Base-by-base conservation (phyloP, 345 rosid species). In the Aquilaria malaccensis region DNA sequence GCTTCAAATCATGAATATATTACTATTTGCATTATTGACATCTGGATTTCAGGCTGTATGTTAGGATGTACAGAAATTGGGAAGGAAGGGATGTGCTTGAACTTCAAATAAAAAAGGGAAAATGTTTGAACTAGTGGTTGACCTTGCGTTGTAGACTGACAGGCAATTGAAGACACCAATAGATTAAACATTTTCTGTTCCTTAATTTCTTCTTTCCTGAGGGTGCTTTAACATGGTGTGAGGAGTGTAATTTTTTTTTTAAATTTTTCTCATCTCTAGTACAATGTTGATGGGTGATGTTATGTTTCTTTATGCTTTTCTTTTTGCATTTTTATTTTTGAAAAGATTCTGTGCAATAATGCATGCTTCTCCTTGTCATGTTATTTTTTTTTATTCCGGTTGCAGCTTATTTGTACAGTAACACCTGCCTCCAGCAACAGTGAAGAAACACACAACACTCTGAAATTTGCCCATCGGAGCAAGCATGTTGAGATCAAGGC, bases 381-480 rank as follows among this genome's bases (percentile, higher is more conserved):
- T 31, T 22, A 22, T 22, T 45, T 64, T 52, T 60, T 66, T 64
- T 53, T 32, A 41, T 65, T 53, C 46, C 52, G 52, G 13, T 58
- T 72, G 74, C 63, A 86, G 92, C 83, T 86, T 58, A 83, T 86
- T 67, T 83, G 92, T 79, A 83, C 83, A 0, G 82, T 86, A 48
- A 86, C 85, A 45, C 88, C 92, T 67, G 83, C 92, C 50, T 83
- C 88, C 45, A 70, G 92, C 78, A 86, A 78, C 61, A 71, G 76
- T 11, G 92, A 86, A 72, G 92, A 86, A 76, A 83, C 88, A 22
- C 88, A 86, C 69, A 86, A 83, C 71, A 83, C 92, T 29, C 56
- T 86, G 64, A 86, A 86, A 72, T 86, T 86, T 86, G 88, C 92
- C 32, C 86, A 83, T 67, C 66, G 86, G 50, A 80, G 83, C 80